Evolutionary conservation across 768 basidiomycete species (phyloP), one percentile per base, ranked within the genome.

Genomic region (Myochromella boudieri): DNA sequence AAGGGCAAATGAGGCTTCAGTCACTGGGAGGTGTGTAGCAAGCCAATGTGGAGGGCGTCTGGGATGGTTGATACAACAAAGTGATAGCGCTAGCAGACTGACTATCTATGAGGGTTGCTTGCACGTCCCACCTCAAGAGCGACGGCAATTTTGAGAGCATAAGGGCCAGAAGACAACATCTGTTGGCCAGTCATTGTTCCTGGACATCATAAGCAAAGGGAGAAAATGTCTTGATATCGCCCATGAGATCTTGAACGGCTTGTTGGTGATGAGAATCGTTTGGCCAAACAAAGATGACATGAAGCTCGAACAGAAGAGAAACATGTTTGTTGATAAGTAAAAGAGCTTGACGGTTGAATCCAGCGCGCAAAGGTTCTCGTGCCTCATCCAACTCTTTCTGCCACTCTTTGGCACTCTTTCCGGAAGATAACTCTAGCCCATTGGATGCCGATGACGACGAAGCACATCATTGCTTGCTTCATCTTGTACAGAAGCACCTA

Each of bases 231-330:
- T 81, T 82, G 60, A 95, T 78, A 59, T 91, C 87, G 25, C 88
- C 84, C 49, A 94, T 72, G 43, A 97, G 76, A 45, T 81, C 75
- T 33, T 77, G 76, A 40, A 95, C 74, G 5, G 87, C 85, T 53
- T 82, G 70, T 18, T 77, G 72, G 51, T 84, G 82, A 56, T 84
- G 77, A 33, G 73, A 68, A 37, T 73, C 77, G 44, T 72, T 71
- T 10, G 79, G 70, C 22, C 84, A 83, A 47, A 88, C 77, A 64
- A 97, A 94, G 18, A 90, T 89, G 21, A 77, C 77, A 54, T 87
- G 83, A 27, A 97, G 76, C 60, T 95, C 93, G 60, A 95, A 97
- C 33, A 97, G 82, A 44, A 98, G 78, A 6, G 87, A 84, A 3
- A 88, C 82, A 58, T 94, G 87, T 52, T 88, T 83, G 60, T 97